These are phyloP conservation scores for Magnusiomyces sp. DNA, from an alignment of 1,139 yeast species.

Conservation along the genomic window DNA sequence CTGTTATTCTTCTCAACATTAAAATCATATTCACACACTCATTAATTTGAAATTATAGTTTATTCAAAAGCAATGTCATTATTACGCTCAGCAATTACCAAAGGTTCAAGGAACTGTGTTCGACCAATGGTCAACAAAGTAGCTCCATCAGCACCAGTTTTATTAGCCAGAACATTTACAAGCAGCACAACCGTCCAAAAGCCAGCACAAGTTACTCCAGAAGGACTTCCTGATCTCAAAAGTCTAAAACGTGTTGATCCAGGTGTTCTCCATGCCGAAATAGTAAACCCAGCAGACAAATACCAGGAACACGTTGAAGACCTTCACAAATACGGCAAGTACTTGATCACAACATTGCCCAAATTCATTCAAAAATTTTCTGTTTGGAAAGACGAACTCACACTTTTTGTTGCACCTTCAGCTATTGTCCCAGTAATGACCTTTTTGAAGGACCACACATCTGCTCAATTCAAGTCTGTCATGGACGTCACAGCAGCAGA, in stretches of 20 bases:
- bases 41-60: neutral
- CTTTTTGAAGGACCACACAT: slow-evolving; percentile 68
- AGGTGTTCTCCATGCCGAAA: slow-evolving; percentile 43
- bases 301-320: slow-evolving; percentile 63
- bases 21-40: too few species aligned
- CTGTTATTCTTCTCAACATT: too few species aligned
- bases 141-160: too few species aligned
- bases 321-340: slow-evolving; percentile 75
- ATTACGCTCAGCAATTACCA: slow-evolving; percentile 5
- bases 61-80: slow-evolving; percentile 3
- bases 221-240: slow-evolving; percentile 27
- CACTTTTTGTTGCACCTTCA: slow-evolving; percentile 66
- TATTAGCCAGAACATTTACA: slow-evolving; percentile 10
- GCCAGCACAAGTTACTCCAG: slow-evolving; percentile 26
- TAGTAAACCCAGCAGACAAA: slow-evolving; percentile 72
- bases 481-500: slow-evolving; percentile 84
- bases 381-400: slow-evolving; percentile 87
- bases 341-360: slow-evolving; percentile 71
- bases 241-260: slow-evolving; percentile 30
- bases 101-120: neutral
- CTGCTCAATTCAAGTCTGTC: slow-evolving; percentile 70
- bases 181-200: slow-evolving; percentile 3
- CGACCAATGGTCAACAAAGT: too few species aligned
- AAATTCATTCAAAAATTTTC: slow-evolving; percentile 76
- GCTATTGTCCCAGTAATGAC: slow-evolving; percentile 63